Percentiles rank a stretch among this genome's conserved stretches.
Conservation (phyloP, 495 filamentous ascomycete species). For the Jackrogersella minutella region DNA sequence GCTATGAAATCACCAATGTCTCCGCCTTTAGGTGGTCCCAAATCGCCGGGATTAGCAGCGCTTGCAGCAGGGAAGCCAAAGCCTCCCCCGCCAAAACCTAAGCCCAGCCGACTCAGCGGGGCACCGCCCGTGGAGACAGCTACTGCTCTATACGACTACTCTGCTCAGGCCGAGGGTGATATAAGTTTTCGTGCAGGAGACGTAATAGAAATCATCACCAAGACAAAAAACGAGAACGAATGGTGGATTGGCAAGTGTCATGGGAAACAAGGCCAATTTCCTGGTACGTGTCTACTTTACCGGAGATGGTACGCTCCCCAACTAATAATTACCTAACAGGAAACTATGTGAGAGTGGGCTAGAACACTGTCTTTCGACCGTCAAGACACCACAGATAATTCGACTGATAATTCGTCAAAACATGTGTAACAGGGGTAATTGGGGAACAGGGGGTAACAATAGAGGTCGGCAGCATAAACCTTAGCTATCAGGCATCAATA, state of each 20-base stretch:
- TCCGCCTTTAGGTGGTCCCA: constrained; percentile 56
- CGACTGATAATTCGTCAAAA: constrained; percentile 7
- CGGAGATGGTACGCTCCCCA: not conserved
- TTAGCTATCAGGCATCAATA: constrained; percentile 11
- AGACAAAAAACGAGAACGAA: constrained; percentile 89
- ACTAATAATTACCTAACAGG: constrained; percentile 31
- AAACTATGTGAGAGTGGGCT: constrained; percentile 44
- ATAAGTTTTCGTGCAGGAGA: constrained; percentile 92
- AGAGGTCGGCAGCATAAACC: constrained; percentile 8
- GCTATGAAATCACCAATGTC: constrained; percentile 57
- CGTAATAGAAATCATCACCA: constrained; percentile 82
- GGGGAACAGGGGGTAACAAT: not conserved
- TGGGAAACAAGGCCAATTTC: constrained; percentile 89
- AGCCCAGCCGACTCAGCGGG: constrained; percentile 77
- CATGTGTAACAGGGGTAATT: not conserved
- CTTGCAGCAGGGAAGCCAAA: constrained; percentile 83
- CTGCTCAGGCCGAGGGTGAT: constrained; percentile 94
- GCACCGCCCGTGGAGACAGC: constrained; percentile 73
- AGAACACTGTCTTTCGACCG: constrained; percentile 18
- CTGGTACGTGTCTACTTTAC: constrained; percentile 63
- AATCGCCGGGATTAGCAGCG: constrained; percentile 55
- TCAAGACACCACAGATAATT: constrained; percentile 9
- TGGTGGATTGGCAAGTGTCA: constrained; percentile 90
- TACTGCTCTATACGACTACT: constrained; percentile 91
- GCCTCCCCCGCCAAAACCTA: constrained; percentile 91